Evolutionary conservation across 1,139 yeast genomes (phyloP).

Genomic region (Dujonia santamariae): DNA sequence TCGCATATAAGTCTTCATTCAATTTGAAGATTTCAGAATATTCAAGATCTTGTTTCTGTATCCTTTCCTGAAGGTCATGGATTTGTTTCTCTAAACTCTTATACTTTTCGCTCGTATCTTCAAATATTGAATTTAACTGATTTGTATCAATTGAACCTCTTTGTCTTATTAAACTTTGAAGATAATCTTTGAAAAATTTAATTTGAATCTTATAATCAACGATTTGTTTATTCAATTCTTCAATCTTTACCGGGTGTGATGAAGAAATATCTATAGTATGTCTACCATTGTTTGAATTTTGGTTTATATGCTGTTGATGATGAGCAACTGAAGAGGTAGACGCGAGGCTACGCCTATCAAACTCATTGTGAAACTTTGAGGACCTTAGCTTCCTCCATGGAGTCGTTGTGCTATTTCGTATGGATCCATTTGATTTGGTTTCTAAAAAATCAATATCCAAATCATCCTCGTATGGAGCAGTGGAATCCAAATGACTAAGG

Average conservation of each 20-base stretch:
- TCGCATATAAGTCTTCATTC: constrained; percentile 38
- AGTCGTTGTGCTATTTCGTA: constrained; percentile 12
- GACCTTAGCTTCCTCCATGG: constrained; percentile 36
- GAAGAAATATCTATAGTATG: constrained; percentile 1
- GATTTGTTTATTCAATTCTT: constrained; percentile 37
- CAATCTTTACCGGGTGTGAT: constrained; percentile 16
- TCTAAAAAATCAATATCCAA: too few relatives aligned
- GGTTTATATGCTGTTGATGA: too few relatives aligned
- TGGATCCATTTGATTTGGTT: too few relatives aligned
- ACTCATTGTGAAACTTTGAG: constrained; percentile 12
- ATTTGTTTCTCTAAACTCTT: constrained; percentile 16
- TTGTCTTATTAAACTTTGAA: constrained; percentile 30
- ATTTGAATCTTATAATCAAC: constrained; percentile 44
- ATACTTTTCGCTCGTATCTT: constrained; percentile 7
- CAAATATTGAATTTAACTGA: constrained; percentile 12
- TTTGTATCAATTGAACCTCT: constrained; percentile 19
- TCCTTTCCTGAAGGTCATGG: constrained; percentile 15
- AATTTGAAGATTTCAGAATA: constrained; percentile 35
- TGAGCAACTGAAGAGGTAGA: too few relatives aligned
- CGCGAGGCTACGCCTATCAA: too few relatives aligned
- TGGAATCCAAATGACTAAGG: too few relatives aligned
- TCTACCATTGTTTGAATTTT: constrained; percentile 3
- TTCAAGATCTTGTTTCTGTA: constrained; percentile 7
- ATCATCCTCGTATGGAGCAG: too few relatives aligned
- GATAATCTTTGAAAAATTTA: constrained; percentile 38